Evolutionary conservation across 352 stramenopile species (phyloP).

Genomic region (Aphanomyces invadans): DNA sequence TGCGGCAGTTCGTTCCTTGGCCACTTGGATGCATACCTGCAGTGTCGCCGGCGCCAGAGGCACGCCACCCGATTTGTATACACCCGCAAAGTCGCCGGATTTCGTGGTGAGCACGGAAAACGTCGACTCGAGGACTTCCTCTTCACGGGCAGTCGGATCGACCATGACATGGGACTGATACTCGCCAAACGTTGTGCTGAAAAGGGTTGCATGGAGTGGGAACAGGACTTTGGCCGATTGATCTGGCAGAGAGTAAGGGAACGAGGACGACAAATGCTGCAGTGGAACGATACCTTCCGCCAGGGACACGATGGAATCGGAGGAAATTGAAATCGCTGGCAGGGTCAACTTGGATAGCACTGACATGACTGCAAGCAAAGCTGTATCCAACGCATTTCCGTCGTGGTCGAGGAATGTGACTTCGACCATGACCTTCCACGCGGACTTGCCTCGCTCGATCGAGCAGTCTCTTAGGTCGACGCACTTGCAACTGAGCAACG

Average conservation of each 20-base stretch:
- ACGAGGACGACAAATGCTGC: background rate
- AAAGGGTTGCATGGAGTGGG: slow-evolving; percentile 48
- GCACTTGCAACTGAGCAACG: slow-evolving; percentile 43
- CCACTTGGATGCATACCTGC: slow-evolving; percentile 54
- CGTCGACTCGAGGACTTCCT: slow-evolving; percentile 45
- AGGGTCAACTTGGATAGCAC: slow-evolving; percentile 56
- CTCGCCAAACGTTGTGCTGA: slow-evolving; percentile 58
- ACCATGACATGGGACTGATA: slow-evolving; percentile 50
- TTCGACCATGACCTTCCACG: slow-evolving; percentile 77
- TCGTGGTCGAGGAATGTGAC: slow-evolving; percentile 77
- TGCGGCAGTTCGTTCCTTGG: slow-evolving; percentile 29
- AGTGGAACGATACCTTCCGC: slow-evolving; percentile 35
- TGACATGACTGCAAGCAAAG: slow-evolving; percentile 61
- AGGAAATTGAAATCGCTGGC: slow-evolving; percentile 48
- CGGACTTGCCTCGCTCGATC: slow-evolving; percentile 65
- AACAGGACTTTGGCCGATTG: slow-evolving; percentile 33
- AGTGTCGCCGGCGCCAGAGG: slow-evolving; percentile 43
- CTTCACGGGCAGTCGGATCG: slow-evolving; percentile 65
- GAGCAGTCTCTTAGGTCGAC: slow-evolving; percentile 69
- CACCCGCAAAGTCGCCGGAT: slow-evolving; percentile 43
- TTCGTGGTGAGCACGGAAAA: slow-evolving; percentile 66
- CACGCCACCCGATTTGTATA: slow-evolving; percentile 61
- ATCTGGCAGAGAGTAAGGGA: no score
- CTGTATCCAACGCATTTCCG: slow-evolving; percentile 67
- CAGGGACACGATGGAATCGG: slow-evolving; percentile 63